These are phyloP conservation scores for Blastobotrys ciferrii DNA, from an alignment of 1,139 yeast genomes.

Conservation along the genomic window DNA sequence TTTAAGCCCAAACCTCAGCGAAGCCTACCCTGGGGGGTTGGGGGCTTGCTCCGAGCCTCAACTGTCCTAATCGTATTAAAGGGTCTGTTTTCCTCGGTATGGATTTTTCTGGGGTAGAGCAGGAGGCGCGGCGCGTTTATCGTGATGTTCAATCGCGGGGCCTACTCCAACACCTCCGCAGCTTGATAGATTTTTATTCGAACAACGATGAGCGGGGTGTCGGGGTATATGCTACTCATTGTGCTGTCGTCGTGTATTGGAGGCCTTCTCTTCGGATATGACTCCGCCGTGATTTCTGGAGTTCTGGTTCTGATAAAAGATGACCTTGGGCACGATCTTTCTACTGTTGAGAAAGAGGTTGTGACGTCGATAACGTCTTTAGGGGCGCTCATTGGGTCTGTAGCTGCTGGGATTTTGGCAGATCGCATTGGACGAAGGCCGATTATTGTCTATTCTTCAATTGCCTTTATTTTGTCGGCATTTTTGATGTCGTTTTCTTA, in stretches of 20 bases:
- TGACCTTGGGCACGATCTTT: constrained; percentile 30
- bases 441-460: constrained; percentile 40
- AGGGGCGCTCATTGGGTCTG: constrained; percentile 45
- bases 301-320: constrained; percentile 38
- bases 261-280: constrained; percentile 28
- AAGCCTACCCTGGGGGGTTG: no score
- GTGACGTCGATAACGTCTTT: constrained; percentile 45
- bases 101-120: no score
- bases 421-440: constrained; percentile 38
- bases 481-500: constrained; percentile 39
- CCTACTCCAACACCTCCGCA: no score
- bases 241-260: constrained; percentile 26
- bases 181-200: no score
- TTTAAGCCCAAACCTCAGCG: no score
- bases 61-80: no score
- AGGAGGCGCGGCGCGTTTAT: no score
- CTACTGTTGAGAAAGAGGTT: constrained; percentile 39
- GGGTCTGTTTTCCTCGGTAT: no score
- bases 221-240: constrained; percentile 16
- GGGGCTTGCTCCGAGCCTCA: no score
- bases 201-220: no score
- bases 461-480: constrained; percentile 40
- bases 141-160: no score
- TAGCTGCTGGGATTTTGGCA: constrained; percentile 40
- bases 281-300: constrained; percentile 23